Evolutionary conservation across 495 filamentous ascomycete species (phyloP), one percentile per base, ranked within the genome.

Genomic region (Xylaria palmicola): DNA sequence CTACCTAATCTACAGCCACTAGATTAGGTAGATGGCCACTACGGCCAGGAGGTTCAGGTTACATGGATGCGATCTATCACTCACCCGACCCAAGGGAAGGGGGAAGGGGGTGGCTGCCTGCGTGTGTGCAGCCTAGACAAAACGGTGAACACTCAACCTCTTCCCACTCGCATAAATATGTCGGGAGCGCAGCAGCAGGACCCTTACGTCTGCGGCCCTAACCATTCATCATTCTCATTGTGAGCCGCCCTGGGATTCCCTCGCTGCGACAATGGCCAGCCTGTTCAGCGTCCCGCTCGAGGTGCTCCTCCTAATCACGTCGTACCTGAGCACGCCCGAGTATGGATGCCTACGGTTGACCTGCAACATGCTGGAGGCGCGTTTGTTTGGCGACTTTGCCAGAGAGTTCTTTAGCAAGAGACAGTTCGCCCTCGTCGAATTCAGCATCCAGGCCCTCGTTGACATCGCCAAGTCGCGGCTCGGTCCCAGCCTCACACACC

Each of bases 361-460:
- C 7, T 83, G 80, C 72, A 79, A 70, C 56, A 51, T 60, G 22
- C 45, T 83, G n/a, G 82, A 84, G 51, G 64, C 45, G 6, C 51
- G 61, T 5, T 66, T 83, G 15, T 79, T 76, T 67, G 61, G 75
- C 56, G 67, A 57, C 24, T 86, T 86, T 62, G 64, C 77, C 9
- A 67, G 68, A 20, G 81, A 84, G 63, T 86, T 83, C 72, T 86
- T 86, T 66, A 68, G 74, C 19, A 83, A 81, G 64, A 77, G 77
- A 47, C 79, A 83, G 64, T 86, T 86, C 69, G 80, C 83, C 75
- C 65, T 81, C 59, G 75, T 72, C 9, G 64, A 74, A 24, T 68
- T 67, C 50, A 82, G 80, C 62, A 74, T 86, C 4, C 65, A 77
- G 58, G 72, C 78, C 1, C 75, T 86, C 24, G 64, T 83, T 29